Conservation (phyloP, 2,329 filamentous ascomycete genomes). For the Aspergillus arachidicola region DNA sequence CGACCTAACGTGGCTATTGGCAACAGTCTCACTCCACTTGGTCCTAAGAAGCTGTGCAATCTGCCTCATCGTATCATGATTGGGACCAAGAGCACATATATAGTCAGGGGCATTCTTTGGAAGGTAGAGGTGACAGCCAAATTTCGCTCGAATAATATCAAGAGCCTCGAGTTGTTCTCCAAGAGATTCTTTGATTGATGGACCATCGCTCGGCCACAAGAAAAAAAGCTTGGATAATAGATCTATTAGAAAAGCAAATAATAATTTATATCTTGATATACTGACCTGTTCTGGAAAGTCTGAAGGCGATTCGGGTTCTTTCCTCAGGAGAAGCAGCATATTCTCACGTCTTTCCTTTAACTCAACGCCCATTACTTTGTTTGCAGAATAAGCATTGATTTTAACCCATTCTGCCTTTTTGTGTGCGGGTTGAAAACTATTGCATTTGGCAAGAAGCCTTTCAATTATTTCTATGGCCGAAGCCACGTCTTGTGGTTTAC, state of each 20-base stretch:
- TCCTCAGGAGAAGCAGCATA: slow-evolving; percentile 29
- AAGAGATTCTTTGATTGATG: slow-evolving; percentile 42
- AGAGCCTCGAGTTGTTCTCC: slow-evolving; percentile 47
- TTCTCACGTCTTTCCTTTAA: slow-evolving; percentile 26
- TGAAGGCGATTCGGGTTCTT: slow-evolving; percentile 24
- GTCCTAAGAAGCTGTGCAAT: slow-evolving; percentile 33
- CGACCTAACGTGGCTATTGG: slow-evolving; percentile 30
- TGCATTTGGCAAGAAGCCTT: slow-evolving; percentile 23
- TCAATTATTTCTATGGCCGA: slow-evolving; percentile 25
- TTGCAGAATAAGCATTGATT: slow-evolving; percentile 25
- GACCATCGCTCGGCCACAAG: slow-evolving; percentile 50
- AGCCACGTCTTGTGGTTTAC: slow-evolving; percentile 25
- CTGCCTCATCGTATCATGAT: slow-evolving; percentile 38
- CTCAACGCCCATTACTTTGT: slow-evolving; percentile 28
- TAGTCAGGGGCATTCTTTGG: slow-evolving; percentile 31
- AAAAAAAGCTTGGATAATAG: slow-evolving; percentile 38
- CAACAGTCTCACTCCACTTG: slow-evolving; percentile 32
- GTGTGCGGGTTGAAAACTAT: slow-evolving; percentile 9
- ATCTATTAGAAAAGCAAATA: not conserved
- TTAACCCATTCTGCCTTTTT: slow-evolving; percentile 27
- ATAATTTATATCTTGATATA: not conserved
- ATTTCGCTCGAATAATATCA: slow-evolving; percentile 47
- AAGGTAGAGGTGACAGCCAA: slow-evolving; percentile 46
- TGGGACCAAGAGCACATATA: slow-evolving; percentile 34
- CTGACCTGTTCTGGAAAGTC: slow-evolving; percentile 31